phyloP scores from a whole-genome alignment of 768 basidiomycete species.

The Phylloporus sp. region DNA sequence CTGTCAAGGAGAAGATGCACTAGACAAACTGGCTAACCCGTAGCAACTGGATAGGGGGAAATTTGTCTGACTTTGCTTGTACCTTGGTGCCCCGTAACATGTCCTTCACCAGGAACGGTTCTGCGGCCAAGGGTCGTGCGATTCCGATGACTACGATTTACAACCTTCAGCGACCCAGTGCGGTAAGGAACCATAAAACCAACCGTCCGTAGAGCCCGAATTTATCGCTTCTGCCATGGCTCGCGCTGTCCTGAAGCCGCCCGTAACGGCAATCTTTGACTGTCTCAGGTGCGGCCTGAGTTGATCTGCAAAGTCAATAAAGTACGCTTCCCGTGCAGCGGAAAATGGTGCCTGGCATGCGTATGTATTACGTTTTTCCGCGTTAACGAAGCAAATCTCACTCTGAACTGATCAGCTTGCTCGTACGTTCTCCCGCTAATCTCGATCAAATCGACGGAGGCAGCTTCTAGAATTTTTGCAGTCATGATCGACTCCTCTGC shows the following conservation, averaged over 20 bases:
- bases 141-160: conserved; percentile 24
- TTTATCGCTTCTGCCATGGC: conserved; percentile 29
- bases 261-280: conserved; percentile 28
- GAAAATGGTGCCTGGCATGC: conserved; percentile 10
- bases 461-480: conserved; percentile 30
- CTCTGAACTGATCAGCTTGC: conserved; percentile 4
- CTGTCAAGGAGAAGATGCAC: background rate
- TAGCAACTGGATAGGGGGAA: conserved; percentile 37
- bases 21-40: conserved; percentile 16
- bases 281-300: conserved; percentile 22
- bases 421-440: conserved; percentile 39
- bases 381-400: background rate
- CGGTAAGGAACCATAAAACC: background rate
- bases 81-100: conserved; percentile 23
- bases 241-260: conserved; percentile 26
- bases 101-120: conserved; percentile 27
- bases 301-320: conserved; percentile 28
- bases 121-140: conserved; percentile 28
- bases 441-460: conserved; percentile 38
- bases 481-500: conserved; percentile 30
- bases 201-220: conserved; percentile 24
- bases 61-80: conserved; percentile 21
- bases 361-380: background rate
- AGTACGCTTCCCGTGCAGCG: conserved; percentile 25
- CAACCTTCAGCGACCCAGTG: background rate